Conservation (phyloP, 305 asterid genomes). For the Fraxinus latifolia region DNA sequence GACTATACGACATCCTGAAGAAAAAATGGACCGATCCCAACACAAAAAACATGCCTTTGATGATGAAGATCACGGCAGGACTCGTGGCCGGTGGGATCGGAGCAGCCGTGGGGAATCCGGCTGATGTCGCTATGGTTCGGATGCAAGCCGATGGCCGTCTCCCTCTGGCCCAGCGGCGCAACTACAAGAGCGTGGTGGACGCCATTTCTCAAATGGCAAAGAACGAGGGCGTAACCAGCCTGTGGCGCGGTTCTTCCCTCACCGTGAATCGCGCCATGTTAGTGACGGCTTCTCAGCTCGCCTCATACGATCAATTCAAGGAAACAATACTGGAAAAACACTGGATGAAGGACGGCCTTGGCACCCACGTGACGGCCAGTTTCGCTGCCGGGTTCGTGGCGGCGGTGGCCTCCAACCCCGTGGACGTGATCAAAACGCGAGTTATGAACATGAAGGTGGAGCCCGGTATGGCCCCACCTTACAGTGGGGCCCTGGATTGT, state of each 20-base stretch:
- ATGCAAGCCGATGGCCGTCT: constrained; percentile 61
- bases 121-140: constrained; percentile 58
- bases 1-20: constrained; percentile 47
- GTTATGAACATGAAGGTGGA: constrained; percentile 57
- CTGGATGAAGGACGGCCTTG: constrained; percentile 45
- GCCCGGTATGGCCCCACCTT: constrained; percentile 43
- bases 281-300: constrained; percentile 50
- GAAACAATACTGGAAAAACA: constrained; percentile 31
- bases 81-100: constrained; percentile 49
- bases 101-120: constrained; percentile 55
- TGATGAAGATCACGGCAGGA: constrained; percentile 41
- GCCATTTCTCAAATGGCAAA: constrained; percentile 43
- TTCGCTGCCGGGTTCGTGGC: constrained; percentile 59
- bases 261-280: constrained; percentile 58
- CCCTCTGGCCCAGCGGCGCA: constrained; percentile 40
- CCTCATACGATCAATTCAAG: constrained; percentile 49
- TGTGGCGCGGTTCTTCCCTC: constrained; percentile 56
- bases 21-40: constrained; percentile 43
- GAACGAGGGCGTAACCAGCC: constrained; percentile 41
- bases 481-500: constrained; percentile 78
- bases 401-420: constrained; percentile 45
- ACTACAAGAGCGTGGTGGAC: constrained; percentile 46
- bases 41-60: constrained; percentile 31
- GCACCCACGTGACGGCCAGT: constrained; percentile 48
- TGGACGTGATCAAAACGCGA: constrained; percentile 49